These are phyloP conservation scores for Alternaria ventricosa DNA, from an alignment of 2,329 filamentous ascomycete genomes.

Conservation along the genomic window DNA sequence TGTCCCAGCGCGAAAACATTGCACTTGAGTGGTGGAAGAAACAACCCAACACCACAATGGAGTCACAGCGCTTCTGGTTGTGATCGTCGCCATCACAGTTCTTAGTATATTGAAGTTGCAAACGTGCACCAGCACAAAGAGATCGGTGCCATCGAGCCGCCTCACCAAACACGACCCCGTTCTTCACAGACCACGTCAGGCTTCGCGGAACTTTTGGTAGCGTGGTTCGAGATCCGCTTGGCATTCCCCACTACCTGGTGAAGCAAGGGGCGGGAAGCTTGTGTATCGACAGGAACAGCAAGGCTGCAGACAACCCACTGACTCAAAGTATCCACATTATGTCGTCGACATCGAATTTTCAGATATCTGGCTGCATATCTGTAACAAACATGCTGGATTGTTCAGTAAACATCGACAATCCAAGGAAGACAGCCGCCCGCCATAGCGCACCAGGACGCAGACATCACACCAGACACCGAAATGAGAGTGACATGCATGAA, in stretches of 20 bases:
- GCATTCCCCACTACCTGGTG: not conserved
- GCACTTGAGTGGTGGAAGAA: constrained; percentile 1
- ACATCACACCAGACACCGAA: not conserved
- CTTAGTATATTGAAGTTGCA: not conserved
- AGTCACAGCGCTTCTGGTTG: not conserved
- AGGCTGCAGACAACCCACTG: not conserved
- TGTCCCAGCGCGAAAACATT: not conserved
- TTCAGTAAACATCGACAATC: not conserved
- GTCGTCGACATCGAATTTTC: not conserved
- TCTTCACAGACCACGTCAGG: not conserved
- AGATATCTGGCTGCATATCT: not conserved
- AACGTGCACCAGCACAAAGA: not conserved
- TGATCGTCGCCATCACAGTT: not conserved
- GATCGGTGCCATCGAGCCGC: not conserved
- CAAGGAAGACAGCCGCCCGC: not conserved
- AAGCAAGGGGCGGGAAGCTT: constrained; percentile 3
- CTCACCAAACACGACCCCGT: not conserved
- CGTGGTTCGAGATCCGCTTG: not conserved
- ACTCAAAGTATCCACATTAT: not conserved
- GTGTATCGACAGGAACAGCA: not conserved
- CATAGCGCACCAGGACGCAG: not conserved
- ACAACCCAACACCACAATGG: not conserved
- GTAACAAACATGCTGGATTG: not conserved
- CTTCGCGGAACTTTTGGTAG: not conserved
- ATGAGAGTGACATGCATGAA: constrained; percentile 1